phyloP scores from a whole-genome alignment of 345 rosid genomes.

The Ailanthus altissimus region DNA sequence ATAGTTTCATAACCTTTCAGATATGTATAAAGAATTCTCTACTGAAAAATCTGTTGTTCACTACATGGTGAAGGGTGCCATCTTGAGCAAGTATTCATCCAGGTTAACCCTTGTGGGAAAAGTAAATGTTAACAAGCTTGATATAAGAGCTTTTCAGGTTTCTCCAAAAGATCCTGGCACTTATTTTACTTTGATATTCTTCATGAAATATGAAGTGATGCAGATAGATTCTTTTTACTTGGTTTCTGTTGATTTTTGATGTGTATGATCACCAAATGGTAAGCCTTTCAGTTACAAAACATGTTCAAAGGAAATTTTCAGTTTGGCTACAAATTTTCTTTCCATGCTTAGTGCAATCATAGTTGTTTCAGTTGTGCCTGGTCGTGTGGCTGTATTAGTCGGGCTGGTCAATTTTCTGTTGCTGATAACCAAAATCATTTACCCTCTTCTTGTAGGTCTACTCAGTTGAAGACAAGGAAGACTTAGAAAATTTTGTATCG shows the following conservation, averaged over 20 bases:
- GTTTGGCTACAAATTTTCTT: not conserved
- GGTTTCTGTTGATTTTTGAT: no score
- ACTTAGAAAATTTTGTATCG: slow-evolving; percentile 64
- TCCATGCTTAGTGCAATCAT: not conserved
- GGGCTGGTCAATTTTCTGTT: not conserved
- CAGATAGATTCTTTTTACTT: no score
- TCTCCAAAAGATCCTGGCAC: not conserved
- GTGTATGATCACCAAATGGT: not conserved
- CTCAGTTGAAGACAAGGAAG: slow-evolving; percentile 67
- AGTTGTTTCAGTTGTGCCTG: not conserved
- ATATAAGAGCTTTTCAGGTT: not conserved
- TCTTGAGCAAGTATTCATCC: no score
- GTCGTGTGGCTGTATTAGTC: slow-evolving; percentile 3
- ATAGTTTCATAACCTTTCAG: not conserved
- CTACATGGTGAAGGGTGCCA: no score
- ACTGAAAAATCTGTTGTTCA: no score
- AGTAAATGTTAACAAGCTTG: not conserved
- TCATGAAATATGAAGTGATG: no score
- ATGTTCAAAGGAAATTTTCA: not conserved
- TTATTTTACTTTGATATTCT: no score
- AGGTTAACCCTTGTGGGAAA: not conserved
- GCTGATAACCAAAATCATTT: not conserved
- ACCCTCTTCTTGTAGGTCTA: slow-evolving; percentile 52
- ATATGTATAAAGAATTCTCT: not conserved
- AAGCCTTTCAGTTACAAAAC: not conserved